Percentiles rank a stretch among this genome's conserved stretches.
phyloP scores from a whole-genome alignment of 257 asterid genomes.

The Primulina eburnea region DNA sequence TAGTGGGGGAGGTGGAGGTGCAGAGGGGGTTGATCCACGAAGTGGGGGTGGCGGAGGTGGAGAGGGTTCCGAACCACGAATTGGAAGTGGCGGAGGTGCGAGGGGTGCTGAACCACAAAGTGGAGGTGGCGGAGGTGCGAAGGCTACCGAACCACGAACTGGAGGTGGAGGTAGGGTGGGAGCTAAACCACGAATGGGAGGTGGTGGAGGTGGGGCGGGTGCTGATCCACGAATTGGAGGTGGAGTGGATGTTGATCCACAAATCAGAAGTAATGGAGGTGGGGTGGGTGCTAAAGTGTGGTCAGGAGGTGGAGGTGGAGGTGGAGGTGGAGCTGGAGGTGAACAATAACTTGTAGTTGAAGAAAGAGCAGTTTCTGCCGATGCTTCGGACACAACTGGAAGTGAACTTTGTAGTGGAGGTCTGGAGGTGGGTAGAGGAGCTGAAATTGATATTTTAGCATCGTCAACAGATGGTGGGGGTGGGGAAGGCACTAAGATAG shows the following conservation, averaged over 20 bases:
- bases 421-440: constrained; percentile 30
- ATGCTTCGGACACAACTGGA: constrained; percentile 29
- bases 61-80: constrained; percentile 9
- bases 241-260: too few species aligned
- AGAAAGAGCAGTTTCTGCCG: constrained; percentile 26
- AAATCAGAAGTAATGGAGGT: constrained; percentile 25
- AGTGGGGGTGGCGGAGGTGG: constrained; percentile 34
- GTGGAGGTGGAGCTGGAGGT: neutral
- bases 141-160: constrained; percentile 10
- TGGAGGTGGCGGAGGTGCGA: neutral
- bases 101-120: constrained; percentile 1
- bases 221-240: constrained; percentile 22
- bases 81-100: constrained; percentile 14
- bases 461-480: constrained; percentile 25
- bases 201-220: constrained; percentile 15
- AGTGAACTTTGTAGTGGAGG: constrained; percentile 24
- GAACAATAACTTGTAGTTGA: constrained; percentile 24
- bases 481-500: constrained; percentile 32
- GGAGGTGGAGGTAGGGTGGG: constrained; percentile 18
- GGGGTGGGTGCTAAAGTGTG: neutral
- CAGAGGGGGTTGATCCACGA: neutral
- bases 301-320: constrained; percentile 1
- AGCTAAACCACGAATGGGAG: neutral
- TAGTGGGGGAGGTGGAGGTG: constrained; percentile 13
- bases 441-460: constrained; percentile 29